Percentiles rank a stretch among this genome's conserved stretches.
Conservation (phyloP, 2,329 filamentous ascomycete species). For the Pseudogymnoascus sp. region DNA sequence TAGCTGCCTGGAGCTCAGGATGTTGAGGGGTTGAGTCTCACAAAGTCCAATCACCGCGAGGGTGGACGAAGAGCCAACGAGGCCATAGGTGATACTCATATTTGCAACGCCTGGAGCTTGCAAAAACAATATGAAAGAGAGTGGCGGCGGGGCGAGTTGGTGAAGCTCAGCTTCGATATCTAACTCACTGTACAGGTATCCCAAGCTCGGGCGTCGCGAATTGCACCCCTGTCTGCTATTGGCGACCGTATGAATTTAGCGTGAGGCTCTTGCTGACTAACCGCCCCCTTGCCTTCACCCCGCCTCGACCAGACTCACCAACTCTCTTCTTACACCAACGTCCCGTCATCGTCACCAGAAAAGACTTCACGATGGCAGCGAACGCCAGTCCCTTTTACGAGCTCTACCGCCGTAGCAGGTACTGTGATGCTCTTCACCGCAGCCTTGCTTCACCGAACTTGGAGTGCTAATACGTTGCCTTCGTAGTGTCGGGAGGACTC, state of each 20-base stretch:
- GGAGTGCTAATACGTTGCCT: conserved; percentile 13
- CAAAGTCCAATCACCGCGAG: conserved; percentile 69
- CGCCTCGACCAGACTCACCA: neutral
- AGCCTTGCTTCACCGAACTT: conserved; percentile 26
- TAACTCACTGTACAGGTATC: conserved; percentile 1
- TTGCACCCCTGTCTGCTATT: neutral
- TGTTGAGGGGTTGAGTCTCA: conserved; percentile 39
- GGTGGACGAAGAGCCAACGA: conserved; percentile 59
- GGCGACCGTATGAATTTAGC: neutral
- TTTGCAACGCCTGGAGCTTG: conserved; percentile 20
- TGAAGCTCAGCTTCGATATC: conserved; percentile 6
- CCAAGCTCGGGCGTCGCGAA: neutral
- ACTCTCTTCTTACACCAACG: neutral
- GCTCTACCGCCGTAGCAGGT: conserved; percentile 98
- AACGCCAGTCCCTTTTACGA: conserved; percentile 67
- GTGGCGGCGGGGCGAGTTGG: conserved; percentile 7
- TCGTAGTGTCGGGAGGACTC: conserved; percentile 75
- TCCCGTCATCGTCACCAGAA: conserved; percentile 4
- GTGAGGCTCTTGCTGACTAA: conserved; percentile 7
- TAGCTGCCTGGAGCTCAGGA: conserved; percentile 17
- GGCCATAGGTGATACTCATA: conserved; percentile 68
- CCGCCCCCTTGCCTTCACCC: neutral
- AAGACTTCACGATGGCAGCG: conserved; percentile 36
- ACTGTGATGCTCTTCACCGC: conserved; percentile 32
- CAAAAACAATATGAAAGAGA: conserved; percentile 7